Percentiles rank a stretch among this genome's conserved stretches.
Conservation (phyloP, 768 basidiomycete genomes). For the Lentinula aciculospora region DNA sequence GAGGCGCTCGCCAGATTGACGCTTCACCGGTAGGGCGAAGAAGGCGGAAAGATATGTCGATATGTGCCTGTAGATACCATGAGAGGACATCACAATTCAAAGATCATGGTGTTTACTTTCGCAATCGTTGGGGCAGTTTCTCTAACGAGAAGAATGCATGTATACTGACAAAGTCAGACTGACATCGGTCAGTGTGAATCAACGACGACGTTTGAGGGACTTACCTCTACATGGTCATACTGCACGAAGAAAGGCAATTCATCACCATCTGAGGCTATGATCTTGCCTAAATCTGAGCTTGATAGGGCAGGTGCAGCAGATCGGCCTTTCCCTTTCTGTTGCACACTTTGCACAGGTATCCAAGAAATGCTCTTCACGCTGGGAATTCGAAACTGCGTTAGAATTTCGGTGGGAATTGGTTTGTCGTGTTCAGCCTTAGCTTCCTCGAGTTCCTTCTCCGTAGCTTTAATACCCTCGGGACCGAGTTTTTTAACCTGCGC, state of each 20-base stretch:
- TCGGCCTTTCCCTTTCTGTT: conserved; percentile 55
- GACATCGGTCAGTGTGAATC: conserved; percentile 5
- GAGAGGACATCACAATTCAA: conserved; percentile 2
- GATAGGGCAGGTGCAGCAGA: conserved; percentile 19
- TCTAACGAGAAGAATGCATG: conserved; percentile 75
- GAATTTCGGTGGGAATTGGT: conserved; percentile 74
- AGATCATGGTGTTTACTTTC: conserved; percentile 49
- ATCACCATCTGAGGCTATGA: conserved; percentile 64
- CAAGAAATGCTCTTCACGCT: conserved; percentile 87
- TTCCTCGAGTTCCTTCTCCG: conserved; percentile 60
- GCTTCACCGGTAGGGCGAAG: conserved; percentile 81
- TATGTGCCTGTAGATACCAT: conserved; percentile 50
- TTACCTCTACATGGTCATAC: conserved; percentile 88
- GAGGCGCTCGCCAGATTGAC: conserved; percentile 62
- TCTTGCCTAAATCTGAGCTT: conserved; percentile 43
- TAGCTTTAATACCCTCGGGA: conserved; percentile 70
- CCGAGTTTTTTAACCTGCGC: conserved; percentile 69
- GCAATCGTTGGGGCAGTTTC: conserved; percentile 65
- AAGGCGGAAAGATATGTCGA: conserved; percentile 77
- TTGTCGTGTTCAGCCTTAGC: conserved; percentile 85
- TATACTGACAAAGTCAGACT: conserved; percentile 92
- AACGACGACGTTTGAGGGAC: conserved; percentile 1
- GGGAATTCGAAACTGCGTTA: conserved; percentile 87
- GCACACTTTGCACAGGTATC: conserved; percentile 69
- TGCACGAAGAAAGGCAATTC: conserved; percentile 84